phyloP scores from a whole-genome alignment of 1,139 yeast species.

The Blastobotrys malaysiensis region DNA sequence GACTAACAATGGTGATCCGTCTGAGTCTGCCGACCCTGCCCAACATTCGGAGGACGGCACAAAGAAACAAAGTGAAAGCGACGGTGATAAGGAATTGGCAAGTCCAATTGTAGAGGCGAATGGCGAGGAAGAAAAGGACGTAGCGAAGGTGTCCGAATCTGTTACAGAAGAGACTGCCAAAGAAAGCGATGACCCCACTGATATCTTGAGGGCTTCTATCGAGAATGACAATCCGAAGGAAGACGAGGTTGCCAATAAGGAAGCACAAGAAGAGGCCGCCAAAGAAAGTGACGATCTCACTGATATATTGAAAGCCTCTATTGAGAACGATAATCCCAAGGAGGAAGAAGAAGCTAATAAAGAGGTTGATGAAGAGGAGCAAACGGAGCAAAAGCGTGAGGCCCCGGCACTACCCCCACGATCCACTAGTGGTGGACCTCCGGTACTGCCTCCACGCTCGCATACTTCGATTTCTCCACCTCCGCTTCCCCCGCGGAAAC shows the following conservation, averaged over 20 bases:
- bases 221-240: conserved; percentile 6
- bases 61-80: background rate
- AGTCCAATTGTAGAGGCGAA: background rate
- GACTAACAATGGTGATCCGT: background rate
- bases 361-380: background rate
- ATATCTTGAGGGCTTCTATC: background rate
- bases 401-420: conserved; percentile 29
- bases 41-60: background rate
- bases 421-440: conserved; percentile 15
- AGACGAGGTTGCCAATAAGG: conserved; percentile 6
- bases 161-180: background rate
- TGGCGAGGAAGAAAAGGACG: too few relatives aligned
- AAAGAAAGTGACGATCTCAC: background rate
- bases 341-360: background rate
- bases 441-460: conserved; percentile 23
- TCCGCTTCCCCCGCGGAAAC: conserved; percentile 24
- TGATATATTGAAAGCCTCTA: background rate
- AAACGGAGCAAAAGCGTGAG: too few relatives aligned
- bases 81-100: background rate
- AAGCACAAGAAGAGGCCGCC: conserved; percentile 1
- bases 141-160: background rate
- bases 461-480: background rate
- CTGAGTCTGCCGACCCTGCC: background rate
- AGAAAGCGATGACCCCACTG: background rate
- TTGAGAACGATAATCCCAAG: background rate